A percentile compares a stretch with the other conserved stretches of the same genome.
Evolutionary conservation across 345 rosid species (phyloP).

Genomic region (Cardiospermum halicacabum): DNA sequence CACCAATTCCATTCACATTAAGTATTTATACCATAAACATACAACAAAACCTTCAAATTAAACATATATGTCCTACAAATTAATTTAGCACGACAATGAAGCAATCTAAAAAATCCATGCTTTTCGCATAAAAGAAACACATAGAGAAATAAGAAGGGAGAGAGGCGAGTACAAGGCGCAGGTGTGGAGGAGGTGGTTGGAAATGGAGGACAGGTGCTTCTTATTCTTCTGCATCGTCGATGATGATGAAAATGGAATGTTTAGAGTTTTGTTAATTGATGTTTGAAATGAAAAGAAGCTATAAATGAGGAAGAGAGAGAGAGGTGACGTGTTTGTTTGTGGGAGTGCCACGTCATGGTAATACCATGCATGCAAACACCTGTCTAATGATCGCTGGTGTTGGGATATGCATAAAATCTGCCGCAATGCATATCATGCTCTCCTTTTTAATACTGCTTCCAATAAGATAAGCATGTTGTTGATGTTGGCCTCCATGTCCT

Average conservation of each 20-base stretch:
- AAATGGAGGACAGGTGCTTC: conserved; percentile 83
- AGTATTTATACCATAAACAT: not conserved
- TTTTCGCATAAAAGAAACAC: too few species aligned
- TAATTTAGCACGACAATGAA: not conserved
- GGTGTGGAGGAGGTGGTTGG: conserved; percentile 52
- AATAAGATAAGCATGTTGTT: too few species aligned
- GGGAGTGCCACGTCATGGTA: conserved; percentile 31
- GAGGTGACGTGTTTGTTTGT: not conserved
- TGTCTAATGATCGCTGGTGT: conserved; percentile 5
- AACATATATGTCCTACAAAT: not conserved
- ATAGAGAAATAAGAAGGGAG: not conserved
- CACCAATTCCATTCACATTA: not conserved
- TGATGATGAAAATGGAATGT: not conserved
- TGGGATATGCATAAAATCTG: too few species aligned
- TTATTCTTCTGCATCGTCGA: conserved; percentile 28
- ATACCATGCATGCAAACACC: conserved; percentile 43
- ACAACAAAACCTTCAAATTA: not conserved
- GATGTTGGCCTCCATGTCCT: too few species aligned
- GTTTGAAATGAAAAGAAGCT: not conserved
- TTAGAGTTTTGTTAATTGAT: not conserved
- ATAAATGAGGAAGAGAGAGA: not conserved
- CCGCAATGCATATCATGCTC: too few species aligned
- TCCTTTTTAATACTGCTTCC: too few species aligned
- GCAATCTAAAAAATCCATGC: too few species aligned
- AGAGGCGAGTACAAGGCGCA: conserved; percentile 53